These are phyloP conservation scores for Boletus pseudo-olivaceus DNA, from an alignment of 768 basidiomycete species.

Conservation along the genomic window DNA sequence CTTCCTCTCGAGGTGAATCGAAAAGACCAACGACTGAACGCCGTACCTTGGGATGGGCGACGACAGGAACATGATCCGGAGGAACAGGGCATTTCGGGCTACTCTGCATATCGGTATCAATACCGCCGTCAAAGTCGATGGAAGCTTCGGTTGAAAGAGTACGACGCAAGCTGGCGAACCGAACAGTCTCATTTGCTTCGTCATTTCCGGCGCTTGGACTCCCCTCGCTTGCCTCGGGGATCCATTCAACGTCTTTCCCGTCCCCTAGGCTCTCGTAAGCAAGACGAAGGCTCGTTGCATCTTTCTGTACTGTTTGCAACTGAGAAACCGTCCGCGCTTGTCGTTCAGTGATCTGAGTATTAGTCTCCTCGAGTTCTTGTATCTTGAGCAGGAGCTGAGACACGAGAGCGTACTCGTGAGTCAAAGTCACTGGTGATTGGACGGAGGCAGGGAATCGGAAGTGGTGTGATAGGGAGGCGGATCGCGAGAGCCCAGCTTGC, in stretches of 20 bases:
- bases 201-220: constrained; percentile 26
- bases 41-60: constrained; percentile 31
- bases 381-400: constrained; percentile 72
- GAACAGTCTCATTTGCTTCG: constrained; percentile 30
- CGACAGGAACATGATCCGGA: constrained; percentile 17
- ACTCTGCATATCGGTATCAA: constrained; percentile 23
- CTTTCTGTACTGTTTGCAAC: constrained; percentile 65
- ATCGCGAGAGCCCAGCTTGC: constrained; percentile 23
- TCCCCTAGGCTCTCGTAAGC: constrained; percentile 68
- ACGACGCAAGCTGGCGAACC: constrained; percentile 29
- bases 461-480: constrained; percentile 22
- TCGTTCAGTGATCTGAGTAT: constrained; percentile 59
- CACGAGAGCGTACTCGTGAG: constrained; percentile 53
- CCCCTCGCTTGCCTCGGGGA: constrained; percentile 42
- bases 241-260: constrained; percentile 39
- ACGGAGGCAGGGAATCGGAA: constrained; percentile 8
- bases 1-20: constrained; percentile 32
- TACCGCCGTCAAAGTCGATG: constrained; percentile 20
- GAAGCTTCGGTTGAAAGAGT: constrained; percentile 21
- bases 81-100: constrained; percentile 18
- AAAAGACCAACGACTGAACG: constrained; percentile 66
- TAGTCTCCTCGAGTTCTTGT: constrained; percentile 71
- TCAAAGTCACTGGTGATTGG: constrained; percentile 16
- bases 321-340: constrained; percentile 60
- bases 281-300: constrained; percentile 65